These are phyloP conservation scores for Sherardia arvensis DNA, from an alignment of 257 asterid species.

Conservation along the genomic window DNA sequence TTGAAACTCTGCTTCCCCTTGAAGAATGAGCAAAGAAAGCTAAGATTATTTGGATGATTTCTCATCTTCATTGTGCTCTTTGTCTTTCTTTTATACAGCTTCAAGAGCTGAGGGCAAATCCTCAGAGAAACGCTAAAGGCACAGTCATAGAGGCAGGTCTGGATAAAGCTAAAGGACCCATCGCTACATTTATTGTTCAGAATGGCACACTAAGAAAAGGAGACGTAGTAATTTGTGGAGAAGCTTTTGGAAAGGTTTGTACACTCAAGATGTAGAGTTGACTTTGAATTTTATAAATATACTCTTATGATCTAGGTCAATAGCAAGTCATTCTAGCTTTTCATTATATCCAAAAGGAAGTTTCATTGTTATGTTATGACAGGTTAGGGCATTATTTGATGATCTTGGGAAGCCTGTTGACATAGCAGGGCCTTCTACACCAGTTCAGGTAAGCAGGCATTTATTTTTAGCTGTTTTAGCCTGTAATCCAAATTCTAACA, in stretches of 20 bases:
- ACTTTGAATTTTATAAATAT: conserved; percentile 1
- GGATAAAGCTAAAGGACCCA: conserved; percentile 89
- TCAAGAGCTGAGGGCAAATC: conserved; percentile 99
- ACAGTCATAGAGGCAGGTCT: conserved; percentile 96
- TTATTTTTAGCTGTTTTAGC: not conserved
- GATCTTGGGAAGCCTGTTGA: conserved; percentile 71
- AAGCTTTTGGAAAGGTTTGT: conserved; percentile 96
- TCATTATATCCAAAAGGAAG: conserved; percentile 8
- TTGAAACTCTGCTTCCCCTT: not conserved
- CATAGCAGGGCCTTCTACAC: conserved; percentile 88
- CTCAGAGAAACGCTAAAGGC: conserved; percentile 86
- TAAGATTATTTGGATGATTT: conserved; percentile 4
- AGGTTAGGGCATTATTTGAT: conserved; percentile 96
- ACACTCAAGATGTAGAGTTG: conserved; percentile 13
- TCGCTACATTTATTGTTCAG: conserved; percentile 92
- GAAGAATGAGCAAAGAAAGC: not conserved
- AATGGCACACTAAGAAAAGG: conserved; percentile 91
- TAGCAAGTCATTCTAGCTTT: conserved; percentile 3
- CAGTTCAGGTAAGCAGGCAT: conserved; percentile 66
- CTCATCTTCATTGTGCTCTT: not conserved
- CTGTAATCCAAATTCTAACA: not conserved
- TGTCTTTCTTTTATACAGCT: conserved; percentile 29
- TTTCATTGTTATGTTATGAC: conserved; percentile 19
- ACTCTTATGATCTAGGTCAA: not conserved
- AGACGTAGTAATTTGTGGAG: conserved; percentile 82